Conservation (phyloP, 176 grass and related monocot species). For the Puya raimondii region DNA sequence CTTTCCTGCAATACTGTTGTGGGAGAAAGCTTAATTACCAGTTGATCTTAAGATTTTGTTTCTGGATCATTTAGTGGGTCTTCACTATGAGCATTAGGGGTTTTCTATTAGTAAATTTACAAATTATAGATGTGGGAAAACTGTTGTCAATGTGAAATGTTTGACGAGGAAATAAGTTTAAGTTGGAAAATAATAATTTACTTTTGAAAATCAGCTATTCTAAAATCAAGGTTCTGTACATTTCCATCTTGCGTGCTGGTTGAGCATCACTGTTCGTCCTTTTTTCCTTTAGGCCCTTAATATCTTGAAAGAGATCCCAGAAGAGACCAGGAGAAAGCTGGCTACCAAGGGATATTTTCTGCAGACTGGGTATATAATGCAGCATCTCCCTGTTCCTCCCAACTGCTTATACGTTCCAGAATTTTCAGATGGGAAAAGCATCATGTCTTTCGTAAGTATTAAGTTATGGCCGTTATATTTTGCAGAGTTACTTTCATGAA, state of each 20-base stretch:
- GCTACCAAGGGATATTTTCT: slow-evolving; percentile 52
- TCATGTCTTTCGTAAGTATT: slow-evolving; percentile 86
- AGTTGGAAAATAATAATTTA: neutral
- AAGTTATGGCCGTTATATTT: slow-evolving; percentile 1
- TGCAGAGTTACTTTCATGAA: neutral
- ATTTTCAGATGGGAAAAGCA: slow-evolving; percentile 64
- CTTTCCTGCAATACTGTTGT: too few species aligned
- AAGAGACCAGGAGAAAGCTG: slow-evolving; percentile 67
- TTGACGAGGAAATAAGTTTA: too few species aligned
- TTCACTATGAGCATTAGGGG: too few species aligned
- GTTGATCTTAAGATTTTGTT: too few species aligned
- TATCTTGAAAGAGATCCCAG: slow-evolving; percentile 65
- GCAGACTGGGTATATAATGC: slow-evolving; percentile 73
- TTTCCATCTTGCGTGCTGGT: neutral
- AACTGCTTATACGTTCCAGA: slow-evolving; percentile 86
- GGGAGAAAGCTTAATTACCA: too few species aligned
- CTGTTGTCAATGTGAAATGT: too few species aligned
- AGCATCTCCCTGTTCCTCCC: slow-evolving; percentile 69
- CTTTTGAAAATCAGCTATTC: neutral
- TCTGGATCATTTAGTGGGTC: too few species aligned
- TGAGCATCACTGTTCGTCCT: neutral
- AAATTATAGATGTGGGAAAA: too few species aligned
- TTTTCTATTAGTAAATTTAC: too few species aligned
- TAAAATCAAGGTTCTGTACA: neutral
- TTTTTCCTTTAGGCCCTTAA: slow-evolving; percentile 59